Evolutionary conservation across 2,329 filamentous ascomycete species (phyloP), one percentile per base, ranked within the genome.

Genomic region (Cladosporium sp.): DNA sequence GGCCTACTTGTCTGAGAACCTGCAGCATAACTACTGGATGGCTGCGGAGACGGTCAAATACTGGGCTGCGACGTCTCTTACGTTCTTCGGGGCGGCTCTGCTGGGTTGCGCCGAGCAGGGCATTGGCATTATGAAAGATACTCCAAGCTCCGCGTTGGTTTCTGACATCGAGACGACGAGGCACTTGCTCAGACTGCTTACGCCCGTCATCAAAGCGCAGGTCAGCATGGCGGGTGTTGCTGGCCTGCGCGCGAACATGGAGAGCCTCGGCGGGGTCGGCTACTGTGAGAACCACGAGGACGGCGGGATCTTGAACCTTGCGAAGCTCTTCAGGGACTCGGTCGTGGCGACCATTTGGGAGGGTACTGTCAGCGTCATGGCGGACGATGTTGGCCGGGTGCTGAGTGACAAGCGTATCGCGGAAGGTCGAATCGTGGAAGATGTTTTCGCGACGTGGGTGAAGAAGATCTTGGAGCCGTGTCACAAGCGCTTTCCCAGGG

Each of bases 301-400:
- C 19, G 45, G 45, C 54, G 81, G 83, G 46, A 77, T 81, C 35
- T 71, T 87, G 53, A 89, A 89, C 61, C 70, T 89, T 3, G 77
- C 84, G 0, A 76, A 83, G 6, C 71, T 88, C 1, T 82, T 82
- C 60, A 77, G 86, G 7, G 85, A 89, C 59, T 80, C 77, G 1
- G 70, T 74, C 7, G 85, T 87, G 2, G 70, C 81, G 46, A 76
- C 79, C 11, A 87, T 89, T 45, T 87, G 84, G 83, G 84, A 87
- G 66, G 84, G 85, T 1, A 89, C 86, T 0, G 87, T 84, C 0
- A 84, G 87, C 60, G 83, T 89, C 5, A 73, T 89, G 52, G 80
- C 81, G 4, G 74, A 74, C 37, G 77, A 80, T 57, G 66, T 76
- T 4, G 67, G 77, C 28, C 66, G 76, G 0, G 71, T 76, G 8